phyloP scores from a whole-genome alignment of 495 filamentous ascomycete species.

The Daldinia grandis region DNA sequence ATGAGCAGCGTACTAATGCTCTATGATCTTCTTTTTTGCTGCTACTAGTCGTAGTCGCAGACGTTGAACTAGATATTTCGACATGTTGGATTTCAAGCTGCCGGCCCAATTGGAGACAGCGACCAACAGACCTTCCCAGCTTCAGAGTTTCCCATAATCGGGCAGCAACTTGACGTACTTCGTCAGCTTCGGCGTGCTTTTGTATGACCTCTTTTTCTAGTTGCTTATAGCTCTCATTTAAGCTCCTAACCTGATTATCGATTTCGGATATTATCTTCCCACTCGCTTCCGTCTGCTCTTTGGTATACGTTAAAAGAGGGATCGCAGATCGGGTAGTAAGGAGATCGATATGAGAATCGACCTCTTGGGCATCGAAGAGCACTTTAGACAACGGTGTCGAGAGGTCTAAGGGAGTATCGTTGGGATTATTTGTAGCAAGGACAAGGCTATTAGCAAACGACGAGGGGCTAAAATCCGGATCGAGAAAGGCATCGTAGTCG shows the following conservation, averaged over 20 bases:
- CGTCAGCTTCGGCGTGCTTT: slow-evolving; percentile 81
- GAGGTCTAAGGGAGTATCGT: slow-evolving; percentile 88
- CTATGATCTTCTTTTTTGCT: slow-evolving; percentile 73
- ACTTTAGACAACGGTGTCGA: slow-evolving; percentile 93
- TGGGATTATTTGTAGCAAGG: slow-evolving; percentile 87
- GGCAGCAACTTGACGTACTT: slow-evolving; percentile 75
- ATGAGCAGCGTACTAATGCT: slow-evolving; percentile 78
- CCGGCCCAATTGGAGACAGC: slow-evolving; percentile 79
- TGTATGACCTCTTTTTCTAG: slow-evolving; percentile 83
- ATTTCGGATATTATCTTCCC: slow-evolving; percentile 73
- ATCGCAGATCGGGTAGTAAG: slow-evolving; percentile 86
- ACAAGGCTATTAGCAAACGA: slow-evolving; percentile 90
- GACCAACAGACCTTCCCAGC: slow-evolving; percentile 75
- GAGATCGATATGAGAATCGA: slow-evolving; percentile 92
- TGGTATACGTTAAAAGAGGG: slow-evolving; percentile 81
- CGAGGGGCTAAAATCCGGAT: slow-evolving; percentile 79
- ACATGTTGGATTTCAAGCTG: slow-evolving; percentile 85
- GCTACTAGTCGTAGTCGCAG: slow-evolving; percentile 30
- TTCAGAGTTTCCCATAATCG: slow-evolving; percentile 81
- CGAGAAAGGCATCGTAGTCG: slow-evolving; percentile 92
- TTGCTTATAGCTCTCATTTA: slow-evolving; percentile 84
- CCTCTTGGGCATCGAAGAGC: slow-evolving; percentile 95
- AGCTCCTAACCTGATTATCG: slow-evolving; percentile 74
- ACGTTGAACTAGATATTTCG: slow-evolving; percentile 54
- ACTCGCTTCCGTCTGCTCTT: slow-evolving; percentile 72